Evolutionary conservation across 1,139 yeast species (phyloP).

Genomic region (Hemisphaericaspora lyxosophila): DNA sequence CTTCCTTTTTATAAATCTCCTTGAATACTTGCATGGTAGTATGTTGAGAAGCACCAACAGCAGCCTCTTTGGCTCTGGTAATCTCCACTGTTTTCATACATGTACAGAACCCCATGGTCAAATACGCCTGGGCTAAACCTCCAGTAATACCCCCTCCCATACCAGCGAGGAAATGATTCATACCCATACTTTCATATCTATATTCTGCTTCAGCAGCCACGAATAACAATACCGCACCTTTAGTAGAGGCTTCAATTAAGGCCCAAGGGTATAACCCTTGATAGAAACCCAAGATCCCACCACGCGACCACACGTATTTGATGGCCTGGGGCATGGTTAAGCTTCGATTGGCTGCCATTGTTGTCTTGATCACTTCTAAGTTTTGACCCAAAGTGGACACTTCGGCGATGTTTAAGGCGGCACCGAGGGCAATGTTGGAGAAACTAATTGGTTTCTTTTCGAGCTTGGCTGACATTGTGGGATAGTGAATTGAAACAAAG

Average conservation of each 20-base stretch:
- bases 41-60: constrained; percentile 62
- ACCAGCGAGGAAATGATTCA: constrained; percentile 76
- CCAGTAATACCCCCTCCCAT: constrained; percentile 94
- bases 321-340: constrained; percentile 68
- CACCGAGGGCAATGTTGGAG: constrained; percentile 89
- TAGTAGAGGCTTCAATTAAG: constrained; percentile 98
- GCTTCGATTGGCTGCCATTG: constrained; percentile 94
- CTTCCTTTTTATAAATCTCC: constrained; percentile 81
- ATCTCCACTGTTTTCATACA: constrained; percentile 98
- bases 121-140: constrained; percentile 93
- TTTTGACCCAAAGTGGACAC: constrained; percentile 97
- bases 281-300: constrained; percentile 88
- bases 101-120: constrained; percentile 96
- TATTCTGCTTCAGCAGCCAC: constrained; percentile 93
- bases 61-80: constrained; percentile 82
- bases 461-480: constrained; percentile 25
- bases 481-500: no score
- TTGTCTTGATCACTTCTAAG: constrained; percentile 89
- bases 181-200: constrained; percentile 62
- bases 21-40: constrained; percentile 83
- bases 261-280: constrained; percentile 99
- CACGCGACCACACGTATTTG: constrained; percentile 83
- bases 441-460: constrained; percentile 86
- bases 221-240: constrained; percentile 94
- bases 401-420: constrained; percentile 88